phyloP scores from a whole-genome alignment of 345 rosid genomes.

The Citrus mangshanensis region DNA sequence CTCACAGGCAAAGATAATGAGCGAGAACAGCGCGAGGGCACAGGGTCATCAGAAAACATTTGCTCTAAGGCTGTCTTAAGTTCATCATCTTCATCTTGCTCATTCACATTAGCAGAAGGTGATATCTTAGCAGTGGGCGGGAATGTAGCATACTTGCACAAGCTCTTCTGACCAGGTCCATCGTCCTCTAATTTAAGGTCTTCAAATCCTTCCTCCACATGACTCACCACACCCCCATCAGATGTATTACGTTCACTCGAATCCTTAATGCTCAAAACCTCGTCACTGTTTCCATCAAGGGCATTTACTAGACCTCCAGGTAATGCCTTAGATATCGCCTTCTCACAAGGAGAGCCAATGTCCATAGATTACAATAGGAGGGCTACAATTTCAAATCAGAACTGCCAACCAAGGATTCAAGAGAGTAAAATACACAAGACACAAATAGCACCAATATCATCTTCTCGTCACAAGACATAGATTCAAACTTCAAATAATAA shows the following conservation, averaged over 20 bases:
- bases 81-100: slow-evolving; percentile 31
- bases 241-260: slow-evolving; percentile 23
- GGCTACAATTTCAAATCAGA: neutral
- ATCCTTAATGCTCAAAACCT: slow-evolving; percentile 24
- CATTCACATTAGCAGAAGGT: slow-evolving; percentile 27
- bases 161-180: slow-evolving; percentile 22
- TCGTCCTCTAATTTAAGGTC: slow-evolving; percentile 19
- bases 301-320: slow-evolving; percentile 33
- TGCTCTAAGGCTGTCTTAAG: slow-evolving; percentile 28
- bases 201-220: slow-evolving; percentile 29
- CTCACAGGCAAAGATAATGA: slow-evolving; percentile 39
- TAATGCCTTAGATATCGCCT: neutral
- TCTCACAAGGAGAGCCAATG: slow-evolving; percentile 27
- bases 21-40: neutral
- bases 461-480: neutral
- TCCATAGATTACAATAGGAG: slow-evolving; percentile 32
- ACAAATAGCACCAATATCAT: neutral
- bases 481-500: too few relatives aligned
- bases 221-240: slow-evolving; percentile 36
- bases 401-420: neutral
- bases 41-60: slow-evolving; percentile 32
- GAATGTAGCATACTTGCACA: slow-evolving; percentile 25
- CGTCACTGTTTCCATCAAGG: slow-evolving; percentile 22
- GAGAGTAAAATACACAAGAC: neutral
- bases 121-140: slow-evolving; percentile 16